These are phyloP conservation scores for Geopyxis carbonaria DNA, from an alignment of 495 filamentous ascomycete species.

Conservation along the genomic window DNA sequence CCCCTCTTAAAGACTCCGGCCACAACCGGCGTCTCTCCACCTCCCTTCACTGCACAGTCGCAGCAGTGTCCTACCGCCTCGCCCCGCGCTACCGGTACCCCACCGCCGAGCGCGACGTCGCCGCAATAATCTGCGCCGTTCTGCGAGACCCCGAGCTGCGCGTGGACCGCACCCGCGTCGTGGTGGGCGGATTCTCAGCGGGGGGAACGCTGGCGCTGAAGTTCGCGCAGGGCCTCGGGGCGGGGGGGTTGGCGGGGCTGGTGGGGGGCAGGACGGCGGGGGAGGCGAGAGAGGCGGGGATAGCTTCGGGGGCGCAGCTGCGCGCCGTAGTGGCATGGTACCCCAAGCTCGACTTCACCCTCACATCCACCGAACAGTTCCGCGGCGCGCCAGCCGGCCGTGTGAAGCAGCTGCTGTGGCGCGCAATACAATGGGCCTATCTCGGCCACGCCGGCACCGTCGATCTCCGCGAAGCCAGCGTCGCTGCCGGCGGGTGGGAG, in stretches of 20 bases:
- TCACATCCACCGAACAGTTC: neutral
- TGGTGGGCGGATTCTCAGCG: constrained; percentile 1
- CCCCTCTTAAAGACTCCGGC: neutral
- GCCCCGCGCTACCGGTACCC: neutral
- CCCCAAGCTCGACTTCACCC: neutral
- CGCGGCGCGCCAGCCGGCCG: neutral
- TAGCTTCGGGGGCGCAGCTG: neutral
- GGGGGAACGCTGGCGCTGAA: neutral
- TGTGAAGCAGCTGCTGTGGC: neutral
- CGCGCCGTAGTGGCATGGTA: constrained; percentile 1
- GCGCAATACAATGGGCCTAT: neutral
- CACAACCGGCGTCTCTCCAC: neutral
- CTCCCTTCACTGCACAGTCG: neutral
- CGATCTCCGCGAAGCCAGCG: too few species aligned
- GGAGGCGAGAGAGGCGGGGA: neutral
- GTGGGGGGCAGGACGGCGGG: neutral
- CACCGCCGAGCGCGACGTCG: neutral
- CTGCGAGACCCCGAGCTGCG: neutral
- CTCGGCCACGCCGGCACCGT: too few species aligned
- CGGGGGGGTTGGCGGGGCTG: neutral
- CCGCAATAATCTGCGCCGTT: neutral
- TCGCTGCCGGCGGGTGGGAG: neutral
- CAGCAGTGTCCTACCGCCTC: neutral
- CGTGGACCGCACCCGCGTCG: neutral
- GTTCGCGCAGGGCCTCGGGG: neutral